Evolutionary conservation across 371 early-diverging fungal species (phyloP).

Genomic region (Actinomucor elegans): DNA sequence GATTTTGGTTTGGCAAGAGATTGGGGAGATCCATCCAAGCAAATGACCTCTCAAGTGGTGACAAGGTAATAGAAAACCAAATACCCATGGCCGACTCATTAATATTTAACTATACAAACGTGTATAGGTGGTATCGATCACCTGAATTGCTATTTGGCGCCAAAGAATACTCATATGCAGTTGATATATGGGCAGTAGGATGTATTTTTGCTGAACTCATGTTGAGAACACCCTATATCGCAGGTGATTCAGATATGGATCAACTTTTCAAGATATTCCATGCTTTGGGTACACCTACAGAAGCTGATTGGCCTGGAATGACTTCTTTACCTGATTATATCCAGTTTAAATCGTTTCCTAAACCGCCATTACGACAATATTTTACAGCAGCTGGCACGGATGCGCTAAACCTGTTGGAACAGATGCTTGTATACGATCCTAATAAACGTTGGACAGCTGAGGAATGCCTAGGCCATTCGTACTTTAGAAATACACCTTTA

Average conservation of each 20-base stretch:
- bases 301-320: slow-evolving; percentile 95
- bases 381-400: slow-evolving; percentile 95
- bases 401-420: slow-evolving; percentile 90
- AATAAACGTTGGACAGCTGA: slow-evolving; percentile 82
- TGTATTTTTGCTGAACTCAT: slow-evolving; percentile 99
- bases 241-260: slow-evolving; percentile 93
- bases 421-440: slow-evolving; percentile 94
- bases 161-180: slow-evolving; percentile 83
- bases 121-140: slow-evolving; percentile 96
- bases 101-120: too few species aligned
- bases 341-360: slow-evolving; percentile 63
- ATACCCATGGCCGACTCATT: not conserved
- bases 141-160: slow-evolving; percentile 98
- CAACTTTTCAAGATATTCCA: slow-evolving; percentile 94
- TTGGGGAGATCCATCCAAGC: slow-evolving; percentile 81
- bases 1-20: slow-evolving; percentile 99
- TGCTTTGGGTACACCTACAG: slow-evolving; percentile 97
- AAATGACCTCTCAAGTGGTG: slow-evolving; percentile 94
- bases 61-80: slow-evolving; percentile 65
- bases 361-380: slow-evolving; percentile 72
- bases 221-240: slow-evolving; percentile 93
- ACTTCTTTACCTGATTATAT: slow-evolving; percentile 73
- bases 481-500: slow-evolving; percentile 86
- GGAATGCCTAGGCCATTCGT: slow-evolving; percentile 88
- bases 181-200: slow-evolving; percentile 99